Base-by-base conservation (phyloP, 441 rosid species). In the Manihot esculenta region DNA sequence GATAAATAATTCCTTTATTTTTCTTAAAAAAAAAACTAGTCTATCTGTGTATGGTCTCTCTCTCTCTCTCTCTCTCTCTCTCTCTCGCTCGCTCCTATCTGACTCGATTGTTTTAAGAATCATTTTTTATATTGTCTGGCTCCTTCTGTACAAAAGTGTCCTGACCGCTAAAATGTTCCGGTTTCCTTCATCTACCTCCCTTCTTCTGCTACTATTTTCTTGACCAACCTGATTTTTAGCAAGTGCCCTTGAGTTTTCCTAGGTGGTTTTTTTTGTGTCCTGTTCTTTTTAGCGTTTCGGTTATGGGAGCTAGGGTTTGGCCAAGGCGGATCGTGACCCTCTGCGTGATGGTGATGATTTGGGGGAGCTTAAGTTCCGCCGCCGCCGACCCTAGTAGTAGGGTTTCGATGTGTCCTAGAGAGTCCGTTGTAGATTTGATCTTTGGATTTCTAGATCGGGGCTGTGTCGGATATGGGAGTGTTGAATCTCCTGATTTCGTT, bases 331-430 rank as follows among this genome's bases (percentile, higher is more conserved):
- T 85, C 81, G 56, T 64, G 47, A 53, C 88, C 45, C 41, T 84
- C 61, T 63, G 20, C 3, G 20, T 57, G 11, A 33, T 60, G 8
- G n/a, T 72, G 24, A 24, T 83, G 55, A 57, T 80, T 10, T 84
- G 66, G 62, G 79, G 79, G 71, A 83, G 74, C 38, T 76, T 81
- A 56, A 53, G 77, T 23, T 71, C 56, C 66, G 70, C 84, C 27
- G 44, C 77, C 47, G 68, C 54, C 53, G 54, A 44, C 41, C 51
- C 73, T 69, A 79, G 64, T 69, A 79, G 64, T 72, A 76, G 69
- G 76, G 72, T 70, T 82, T 80, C 88, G 61, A 65, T 84, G 35
- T 93, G 97, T 76, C 77, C 80, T 24, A 53, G n/a, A 56, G 80
- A 62, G 68, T 72, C 89, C 44, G 47, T 72, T 42, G 45, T 65